Evolutionary conservation across 495 filamentous ascomycete species (phyloP).

Genomic region (Cairneyella variabilis): DNA sequence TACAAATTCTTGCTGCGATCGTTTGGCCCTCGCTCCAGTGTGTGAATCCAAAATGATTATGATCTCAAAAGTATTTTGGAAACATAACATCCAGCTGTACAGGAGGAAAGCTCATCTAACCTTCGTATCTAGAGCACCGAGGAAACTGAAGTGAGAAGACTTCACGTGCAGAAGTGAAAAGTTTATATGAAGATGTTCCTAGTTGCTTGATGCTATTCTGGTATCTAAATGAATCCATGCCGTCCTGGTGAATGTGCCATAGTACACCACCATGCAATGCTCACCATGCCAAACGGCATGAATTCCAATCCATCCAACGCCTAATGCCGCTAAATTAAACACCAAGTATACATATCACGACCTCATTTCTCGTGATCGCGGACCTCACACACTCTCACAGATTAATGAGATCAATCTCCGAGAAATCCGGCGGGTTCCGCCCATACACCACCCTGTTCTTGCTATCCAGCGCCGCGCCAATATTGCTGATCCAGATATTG

Average conservation of each 20-base stretch:
- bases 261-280: neutral
- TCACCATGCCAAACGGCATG: neutral
- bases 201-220: too few species aligned
- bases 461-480: slow-evolving; percentile 80
- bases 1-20: too few species aligned
- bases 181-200: too few species aligned
- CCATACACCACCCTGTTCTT: slow-evolving; percentile 84
- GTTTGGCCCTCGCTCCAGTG: too few species aligned
- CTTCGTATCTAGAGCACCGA: too few species aligned
- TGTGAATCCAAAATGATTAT: too few species aligned
- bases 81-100: too few species aligned
- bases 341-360: neutral
- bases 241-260: neutral
- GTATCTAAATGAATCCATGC: neutral
- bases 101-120: too few species aligned
- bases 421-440: slow-evolving; percentile 87
- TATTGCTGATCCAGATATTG: slow-evolving; percentile 91
- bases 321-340: neutral
- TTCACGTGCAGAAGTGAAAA: too few species aligned
- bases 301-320: neutral
- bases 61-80: too few species aligned
- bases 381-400: slow-evolving; percentile 39
- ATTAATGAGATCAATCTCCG: slow-evolving; percentile 83
- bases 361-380: neutral
- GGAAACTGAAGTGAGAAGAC: too few species aligned